Evolutionary conservation across 371 early-diverging fungal species (phyloP).

Genomic region (Umbelopsis sp.): DNA sequence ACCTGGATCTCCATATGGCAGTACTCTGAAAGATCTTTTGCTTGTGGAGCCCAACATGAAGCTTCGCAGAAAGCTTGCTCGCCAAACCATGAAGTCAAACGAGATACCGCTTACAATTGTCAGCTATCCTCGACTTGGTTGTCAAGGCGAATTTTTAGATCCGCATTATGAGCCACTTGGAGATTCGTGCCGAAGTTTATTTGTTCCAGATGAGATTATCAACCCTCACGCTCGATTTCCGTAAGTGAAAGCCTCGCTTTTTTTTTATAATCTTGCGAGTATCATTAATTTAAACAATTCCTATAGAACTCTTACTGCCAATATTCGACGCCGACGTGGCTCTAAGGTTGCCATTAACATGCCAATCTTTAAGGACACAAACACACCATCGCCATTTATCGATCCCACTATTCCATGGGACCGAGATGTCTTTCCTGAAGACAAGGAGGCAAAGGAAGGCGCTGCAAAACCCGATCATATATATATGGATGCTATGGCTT

Average conservation of each 20-base stretch:
- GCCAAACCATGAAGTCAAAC: slow-evolving; percentile 64
- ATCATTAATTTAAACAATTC: slow-evolving; percentile 1
- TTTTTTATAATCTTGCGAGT: background rate
- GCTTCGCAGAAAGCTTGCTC: slow-evolving; percentile 75
- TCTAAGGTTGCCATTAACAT: slow-evolving; percentile 92
- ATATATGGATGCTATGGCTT: slow-evolving; percentile 99
- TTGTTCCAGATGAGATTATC: slow-evolving; percentile 94
- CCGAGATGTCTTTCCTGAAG: slow-evolving; percentile 61
- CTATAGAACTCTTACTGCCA: slow-evolving; percentile 86
- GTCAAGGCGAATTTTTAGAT: slow-evolving; percentile 70
- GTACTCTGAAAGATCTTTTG: slow-evolving; percentile 79
- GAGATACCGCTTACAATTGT: slow-evolving; percentile 84
- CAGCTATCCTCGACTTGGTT: slow-evolving; percentile 91
- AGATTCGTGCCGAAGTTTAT: slow-evolving; percentile 77
- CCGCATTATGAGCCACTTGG: slow-evolving; percentile 76
- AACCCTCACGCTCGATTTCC: slow-evolving; percentile 95
- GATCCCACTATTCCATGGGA: slow-evolving; percentile 84
- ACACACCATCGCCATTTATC: slow-evolving; percentile 89
- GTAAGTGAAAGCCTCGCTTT: slow-evolving; percentile 47
- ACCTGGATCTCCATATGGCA: slow-evolving; percentile 92
- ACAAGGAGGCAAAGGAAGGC: slow-evolving; percentile 67
- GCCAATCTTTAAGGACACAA: slow-evolving; percentile 80
- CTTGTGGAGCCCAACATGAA: slow-evolving; percentile 92
- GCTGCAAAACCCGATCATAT: slow-evolving; percentile 92
- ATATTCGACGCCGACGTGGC: slow-evolving; percentile 92